phyloP scores from a whole-genome alignment of 345 rosid species.

The Passiflora organensis region DNA sequence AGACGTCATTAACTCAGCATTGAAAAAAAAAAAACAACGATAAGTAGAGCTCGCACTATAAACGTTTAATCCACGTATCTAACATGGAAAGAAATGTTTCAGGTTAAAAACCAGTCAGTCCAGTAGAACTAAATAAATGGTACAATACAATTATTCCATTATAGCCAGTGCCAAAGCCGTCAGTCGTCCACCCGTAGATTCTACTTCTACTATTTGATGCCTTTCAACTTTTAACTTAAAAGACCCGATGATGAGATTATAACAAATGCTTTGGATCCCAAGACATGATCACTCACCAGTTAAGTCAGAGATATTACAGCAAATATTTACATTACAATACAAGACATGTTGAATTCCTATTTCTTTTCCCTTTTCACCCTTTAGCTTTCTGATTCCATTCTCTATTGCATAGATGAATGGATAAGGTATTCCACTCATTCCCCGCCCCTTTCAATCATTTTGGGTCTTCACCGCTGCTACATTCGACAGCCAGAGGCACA shows the following conservation, averaged over 20 bases:
- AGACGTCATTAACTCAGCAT: no score
- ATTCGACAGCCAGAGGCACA: conserved; percentile 7
- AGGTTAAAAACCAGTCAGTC: background rate
- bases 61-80: no score
- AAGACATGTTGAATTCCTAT: background rate
- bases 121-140: background rate
- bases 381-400: background rate
- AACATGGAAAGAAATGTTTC: background rate
- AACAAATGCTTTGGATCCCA: background rate
- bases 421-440: no score
- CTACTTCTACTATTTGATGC: background rate
- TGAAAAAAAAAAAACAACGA: no score
- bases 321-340: conserved; percentile 16
- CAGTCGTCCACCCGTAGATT: background rate
- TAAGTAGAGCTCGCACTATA: no score
- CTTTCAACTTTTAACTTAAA: background rate
- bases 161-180: background rate
- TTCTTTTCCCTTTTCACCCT: background rate
- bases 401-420: no score
- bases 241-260: background rate
- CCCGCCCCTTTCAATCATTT: background rate
- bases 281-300: background rate
- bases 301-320: background rate
- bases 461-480: background rate
- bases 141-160: background rate